Evolutionary conservation across 768 basidiomycete species (phyloP), one percentile per base, ranked within the genome.

Genomic region (Dendrothele bispora): DNA sequence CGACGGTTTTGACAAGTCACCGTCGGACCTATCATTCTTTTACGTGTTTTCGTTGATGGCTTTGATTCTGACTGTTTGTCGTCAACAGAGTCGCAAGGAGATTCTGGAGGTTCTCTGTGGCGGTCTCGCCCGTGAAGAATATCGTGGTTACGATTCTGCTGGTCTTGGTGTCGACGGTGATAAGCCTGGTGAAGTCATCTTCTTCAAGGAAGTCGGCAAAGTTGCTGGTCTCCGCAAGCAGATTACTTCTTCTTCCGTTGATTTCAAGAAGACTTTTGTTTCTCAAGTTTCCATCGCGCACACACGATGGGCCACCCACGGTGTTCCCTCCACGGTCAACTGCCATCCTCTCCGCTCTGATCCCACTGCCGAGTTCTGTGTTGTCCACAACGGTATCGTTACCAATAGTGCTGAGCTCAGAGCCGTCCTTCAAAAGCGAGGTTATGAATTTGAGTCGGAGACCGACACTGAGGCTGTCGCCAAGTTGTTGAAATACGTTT

Each of bases 291-390:
- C 92, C 30, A 98, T 99, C 69, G 95, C 95, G 11, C 97, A 99
- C 72, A 99, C 97, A 11, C 91, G 97, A 55, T 99, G 97, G 97
- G 97, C 97, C 2, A 99, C 97, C 17, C 97, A 99, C 63, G 97
- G 97, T 29, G 81, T 85, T 17, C 95, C 94, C 18, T 88, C 86
- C 3, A 78, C 83, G 44, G 67, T 78, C 59, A 99, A 99, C 71
- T 98, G 95, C 72, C 97, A 99, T 67, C 97, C 97, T 45, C 82
- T 97, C 59, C 85, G 85, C 59, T 90, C 88, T 14, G 93, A 95
- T 60, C 71, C 80, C 21, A 75, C 67, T 46, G 74, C 79, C 50
- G 94, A 98, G 61, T 98, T 99, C 73, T 82, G 85, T 49, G 71
- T 98, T 57, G 95, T 99, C 22, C 97, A 99, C 80, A 98, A 99